These are phyloP conservation scores for Hygrophoropsis aurantiaca DNA, from an alignment of 768 basidiomycete genomes.

Conservation along the genomic window DNA sequence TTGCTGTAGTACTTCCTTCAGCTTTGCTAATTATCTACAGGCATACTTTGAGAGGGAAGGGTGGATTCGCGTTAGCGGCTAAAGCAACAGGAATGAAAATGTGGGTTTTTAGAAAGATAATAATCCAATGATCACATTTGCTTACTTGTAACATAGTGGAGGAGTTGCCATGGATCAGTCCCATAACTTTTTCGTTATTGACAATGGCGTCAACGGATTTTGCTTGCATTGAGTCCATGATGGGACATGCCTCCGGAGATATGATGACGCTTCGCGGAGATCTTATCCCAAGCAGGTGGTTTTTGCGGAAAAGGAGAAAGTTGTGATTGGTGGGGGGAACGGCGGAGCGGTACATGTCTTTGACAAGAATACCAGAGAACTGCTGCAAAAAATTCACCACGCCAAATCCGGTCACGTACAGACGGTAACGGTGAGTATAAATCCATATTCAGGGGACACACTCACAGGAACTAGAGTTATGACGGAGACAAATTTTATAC, in stretches of 20 bases:
- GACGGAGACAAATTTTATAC: too few species aligned
- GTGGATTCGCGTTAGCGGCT: too few species aligned
- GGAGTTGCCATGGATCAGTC: background rate
- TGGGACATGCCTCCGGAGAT: slow-evolving; percentile 3
- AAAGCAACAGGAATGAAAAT: too few species aligned
- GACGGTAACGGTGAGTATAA: slow-evolving; percentile 1
- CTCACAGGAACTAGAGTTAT: too few species aligned
- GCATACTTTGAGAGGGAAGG: too few species aligned
- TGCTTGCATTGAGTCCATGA: too few species aligned
- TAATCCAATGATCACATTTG: background rate
- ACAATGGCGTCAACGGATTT: slow-evolving; percentile 3
- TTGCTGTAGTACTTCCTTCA: background rate
- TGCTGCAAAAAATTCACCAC: background rate
- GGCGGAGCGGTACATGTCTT: slow-evolving; percentile 1
- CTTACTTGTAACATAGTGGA: background rate
- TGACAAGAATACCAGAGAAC: background rate
- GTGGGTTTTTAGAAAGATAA: background rate
- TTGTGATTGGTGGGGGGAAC: slow-evolving; percentile 3
- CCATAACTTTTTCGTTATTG: background rate
- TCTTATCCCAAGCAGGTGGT: slow-evolving; percentile 10
- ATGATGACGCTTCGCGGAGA: slow-evolving; percentile 2
- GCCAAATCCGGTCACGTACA: background rate
- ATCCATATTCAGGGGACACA: too few species aligned
- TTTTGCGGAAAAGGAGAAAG: background rate
- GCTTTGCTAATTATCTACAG: too few species aligned